Conservation (phyloP, 2,329 filamentous ascomycete species). For the Aspergillus luchuensis region DNA sequence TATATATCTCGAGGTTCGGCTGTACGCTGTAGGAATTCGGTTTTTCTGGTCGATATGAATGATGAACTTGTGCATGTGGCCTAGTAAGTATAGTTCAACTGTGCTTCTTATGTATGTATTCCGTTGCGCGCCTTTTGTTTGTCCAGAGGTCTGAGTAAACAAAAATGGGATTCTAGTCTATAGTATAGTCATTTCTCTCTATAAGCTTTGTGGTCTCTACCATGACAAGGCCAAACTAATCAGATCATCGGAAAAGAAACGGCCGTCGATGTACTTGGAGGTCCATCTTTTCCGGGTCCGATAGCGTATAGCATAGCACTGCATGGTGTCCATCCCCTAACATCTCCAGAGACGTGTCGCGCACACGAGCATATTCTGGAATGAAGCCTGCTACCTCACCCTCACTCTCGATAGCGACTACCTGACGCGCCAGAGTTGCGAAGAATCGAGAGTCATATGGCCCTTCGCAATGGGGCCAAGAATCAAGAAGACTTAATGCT, state of each 20-base stretch:
- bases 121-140: too few relatives aligned
- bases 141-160: too few relatives aligned
- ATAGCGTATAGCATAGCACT: neutral
- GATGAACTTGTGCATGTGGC: too few relatives aligned
- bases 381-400: neutral
- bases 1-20: too few relatives aligned
- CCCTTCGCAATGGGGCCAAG: conserved; percentile 37
- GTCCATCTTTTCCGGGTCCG: neutral
- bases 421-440: conserved; percentile 22
- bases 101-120: too few relatives aligned
- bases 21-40: too few relatives aligned
- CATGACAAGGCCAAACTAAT: neutral
- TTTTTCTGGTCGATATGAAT: too few relatives aligned
- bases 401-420: conserved; percentile 19
- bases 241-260: neutral
- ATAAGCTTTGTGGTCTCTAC: too few relatives aligned
- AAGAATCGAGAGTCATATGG: conserved; percentile 38
- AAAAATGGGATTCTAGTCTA: too few relatives aligned
- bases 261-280: neutral
- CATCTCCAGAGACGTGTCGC: neutral
- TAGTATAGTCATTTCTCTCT: too few relatives aligned
- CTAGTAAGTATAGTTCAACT: too few relatives aligned
- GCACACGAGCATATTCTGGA: neutral
- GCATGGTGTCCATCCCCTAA: neutral
- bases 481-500: conserved; percentile 31